Percentiles rank a stretch among this genome's conserved stretches.
Evolutionary conservation across 1,284 basidiomycete species (phyloP).

Genomic region (Papiliotrema terrestris): DNA sequence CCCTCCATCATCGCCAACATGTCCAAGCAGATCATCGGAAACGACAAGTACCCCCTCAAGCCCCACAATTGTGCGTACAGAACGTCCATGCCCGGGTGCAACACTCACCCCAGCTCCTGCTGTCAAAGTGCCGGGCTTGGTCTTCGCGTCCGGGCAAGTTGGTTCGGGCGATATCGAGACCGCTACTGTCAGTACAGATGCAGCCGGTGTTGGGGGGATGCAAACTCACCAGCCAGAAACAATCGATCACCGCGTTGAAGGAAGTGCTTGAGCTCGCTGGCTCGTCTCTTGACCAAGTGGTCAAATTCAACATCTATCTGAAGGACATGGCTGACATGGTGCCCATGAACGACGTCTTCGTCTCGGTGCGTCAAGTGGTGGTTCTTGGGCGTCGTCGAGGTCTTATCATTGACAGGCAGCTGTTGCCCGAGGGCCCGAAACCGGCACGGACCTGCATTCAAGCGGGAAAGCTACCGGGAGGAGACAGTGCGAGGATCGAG

Average conservation of each 20-base stretch:
- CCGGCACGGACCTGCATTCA: conserved; percentile 32
- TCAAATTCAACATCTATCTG: conserved; percentile 63
- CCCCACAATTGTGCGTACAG: conserved; percentile 20
- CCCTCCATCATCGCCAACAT: conserved; percentile 2
- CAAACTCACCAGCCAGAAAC: too few species aligned
- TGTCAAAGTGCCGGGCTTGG: conserved; percentile 13
- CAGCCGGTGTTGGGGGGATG: too few species aligned
- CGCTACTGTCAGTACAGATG: conserved; percentile 14
- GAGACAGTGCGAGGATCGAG: conserved; percentile 20
- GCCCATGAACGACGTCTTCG: conserved; percentile 27
- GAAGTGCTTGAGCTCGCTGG: conserved; percentile 34
- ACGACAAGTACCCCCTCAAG: conserved; percentile 23
- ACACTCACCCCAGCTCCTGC: conserved; percentile 3
- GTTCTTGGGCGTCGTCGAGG: neutral
- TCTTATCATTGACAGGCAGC: neutral
- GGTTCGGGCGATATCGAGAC: conserved; percentile 7
- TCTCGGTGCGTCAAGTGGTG: conserved; percentile 13
- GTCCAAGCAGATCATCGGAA: conserved; percentile 19
- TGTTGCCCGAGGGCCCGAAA: conserved; percentile 7
- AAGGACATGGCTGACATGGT: conserved; percentile 27
- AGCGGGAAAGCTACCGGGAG: conserved; percentile 21
- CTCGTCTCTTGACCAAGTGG: conserved; percentile 73
- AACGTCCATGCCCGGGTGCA: neutral
- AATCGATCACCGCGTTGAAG: conserved; percentile 12
- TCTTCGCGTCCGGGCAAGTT: conserved; percentile 9